phyloP scores from a whole-genome alignment of 129 eudicot genomes.

The Rutidosis leptorrhynchoides region DNA sequence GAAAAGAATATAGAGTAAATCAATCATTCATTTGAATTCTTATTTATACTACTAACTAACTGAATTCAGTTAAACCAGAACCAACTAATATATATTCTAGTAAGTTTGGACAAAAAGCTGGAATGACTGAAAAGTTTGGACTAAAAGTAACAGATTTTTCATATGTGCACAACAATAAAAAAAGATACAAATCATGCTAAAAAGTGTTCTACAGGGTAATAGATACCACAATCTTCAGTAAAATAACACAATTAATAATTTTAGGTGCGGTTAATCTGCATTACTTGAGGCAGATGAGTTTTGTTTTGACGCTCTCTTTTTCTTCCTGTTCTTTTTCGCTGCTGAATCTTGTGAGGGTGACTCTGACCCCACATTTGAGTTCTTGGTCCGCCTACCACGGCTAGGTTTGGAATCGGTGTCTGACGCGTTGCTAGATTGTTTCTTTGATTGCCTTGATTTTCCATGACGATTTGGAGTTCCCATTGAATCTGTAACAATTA shows the following conservation, averaged over 20 bases:
- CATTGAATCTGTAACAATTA: conserved; percentile 22
- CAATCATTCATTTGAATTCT: too few species aligned
- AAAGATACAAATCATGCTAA: not conserved
- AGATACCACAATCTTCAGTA: too few species aligned
- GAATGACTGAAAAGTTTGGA: too few species aligned
- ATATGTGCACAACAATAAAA: not conserved
- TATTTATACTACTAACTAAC: too few species aligned
- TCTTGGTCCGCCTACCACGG: conserved; percentile 37
- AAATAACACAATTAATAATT: too few species aligned
- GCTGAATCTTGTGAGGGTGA: conserved; percentile 36
- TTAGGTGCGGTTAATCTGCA: not conserved
- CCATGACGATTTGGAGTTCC: conserved; percentile 28
- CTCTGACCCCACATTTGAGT: conserved; percentile 22
- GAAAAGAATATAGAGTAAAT: too few species aligned
- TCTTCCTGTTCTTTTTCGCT: conserved; percentile 31
- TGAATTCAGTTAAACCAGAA: too few species aligned
- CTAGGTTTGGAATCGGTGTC: conserved; percentile 16
- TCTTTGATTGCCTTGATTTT: conserved; percentile 35
- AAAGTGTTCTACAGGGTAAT: too few species aligned
- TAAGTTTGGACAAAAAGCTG: not conserved
- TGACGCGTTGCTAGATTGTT: conserved; percentile 12
- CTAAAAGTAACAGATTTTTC: not conserved
- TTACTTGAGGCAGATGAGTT: conserved; percentile 17
- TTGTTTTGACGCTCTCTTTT: conserved; percentile 27
- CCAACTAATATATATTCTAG: not conserved